Percentiles rank a stretch among this genome's conserved stretches.
phyloP scores from a whole-genome alignment of 2,329 filamentous ascomycete species.

The Cadophora sp. region DNA sequence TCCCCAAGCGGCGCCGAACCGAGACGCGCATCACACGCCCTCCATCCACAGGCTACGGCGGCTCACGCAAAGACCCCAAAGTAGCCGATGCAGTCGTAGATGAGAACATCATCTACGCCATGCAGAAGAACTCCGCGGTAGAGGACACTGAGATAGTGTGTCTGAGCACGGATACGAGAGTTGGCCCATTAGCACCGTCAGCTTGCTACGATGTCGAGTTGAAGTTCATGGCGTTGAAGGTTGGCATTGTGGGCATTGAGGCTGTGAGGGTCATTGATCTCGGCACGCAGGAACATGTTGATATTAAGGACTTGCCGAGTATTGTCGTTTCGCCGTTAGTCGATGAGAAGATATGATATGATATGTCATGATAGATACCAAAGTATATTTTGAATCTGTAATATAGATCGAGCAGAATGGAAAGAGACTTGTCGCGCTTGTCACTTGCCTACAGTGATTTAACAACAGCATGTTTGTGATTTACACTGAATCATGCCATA shows the following conservation, averaged over 20 bases:
- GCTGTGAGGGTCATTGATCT: slow-evolving; percentile 77
- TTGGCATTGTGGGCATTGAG: slow-evolving; percentile 74
- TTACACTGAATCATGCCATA: too few species aligned
- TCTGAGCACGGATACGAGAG: slow-evolving; percentile 74
- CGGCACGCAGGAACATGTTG: slow-evolving; percentile 76
- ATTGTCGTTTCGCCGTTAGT: slow-evolving; percentile 58
- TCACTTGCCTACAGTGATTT: too few species aligned
- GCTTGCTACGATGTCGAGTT: slow-evolving; percentile 78
- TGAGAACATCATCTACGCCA: slow-evolving; percentile 73
- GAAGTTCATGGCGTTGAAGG: slow-evolving; percentile 70
- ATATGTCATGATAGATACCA: not conserved
- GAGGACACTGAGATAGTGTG: slow-evolving; percentile 75
- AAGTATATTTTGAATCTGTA: not conserved
- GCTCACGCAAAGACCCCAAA: slow-evolving; percentile 45
- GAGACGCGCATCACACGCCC: slow-evolving; percentile 54
- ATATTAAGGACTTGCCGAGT: slow-evolving; percentile 76
- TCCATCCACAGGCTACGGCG: slow-evolving; percentile 55
- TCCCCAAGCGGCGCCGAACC: slow-evolving; percentile 68
- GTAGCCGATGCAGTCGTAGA: slow-evolving; percentile 73
- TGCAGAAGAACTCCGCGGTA: slow-evolving; percentile 69
- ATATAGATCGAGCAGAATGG: not conserved
- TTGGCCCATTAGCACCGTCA: slow-evolving; percentile 74
- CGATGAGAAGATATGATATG: not conserved
- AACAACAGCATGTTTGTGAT: too few species aligned
- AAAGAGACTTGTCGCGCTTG: too few species aligned